Percentiles rank a stretch among this genome's conserved stretches.
Conservation (phyloP, 148 eudicot genomes). For the Polygonum aviculare region DNA sequence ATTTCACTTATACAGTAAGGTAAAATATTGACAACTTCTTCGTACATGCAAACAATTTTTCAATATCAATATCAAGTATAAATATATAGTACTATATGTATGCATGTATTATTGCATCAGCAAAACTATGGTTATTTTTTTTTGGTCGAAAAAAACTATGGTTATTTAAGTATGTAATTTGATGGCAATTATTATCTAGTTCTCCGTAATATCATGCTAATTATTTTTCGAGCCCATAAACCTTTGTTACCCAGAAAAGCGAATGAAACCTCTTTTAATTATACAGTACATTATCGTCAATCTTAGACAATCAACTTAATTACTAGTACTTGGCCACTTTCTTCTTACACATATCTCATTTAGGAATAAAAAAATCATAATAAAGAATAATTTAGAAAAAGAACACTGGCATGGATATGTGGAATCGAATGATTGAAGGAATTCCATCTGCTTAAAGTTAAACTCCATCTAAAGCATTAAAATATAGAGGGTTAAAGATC, state of each 20-base stretch:
- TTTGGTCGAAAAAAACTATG: too few relatives aligned
- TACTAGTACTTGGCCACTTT: background rate
- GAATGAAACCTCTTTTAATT: background rate
- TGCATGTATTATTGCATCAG: background rate
- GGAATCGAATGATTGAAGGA: too few relatives aligned
- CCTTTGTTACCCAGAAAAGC: background rate
- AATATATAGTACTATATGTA: background rate
- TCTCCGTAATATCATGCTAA: background rate
- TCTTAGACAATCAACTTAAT: background rate
- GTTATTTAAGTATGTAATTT: background rate
- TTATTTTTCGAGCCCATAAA: conserved; percentile 12
- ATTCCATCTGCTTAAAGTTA: too few relatives aligned
- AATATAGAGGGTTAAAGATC: too few relatives aligned
- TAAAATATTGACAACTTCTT: too few relatives aligned
- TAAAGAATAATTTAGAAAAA: background rate
- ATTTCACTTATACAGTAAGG: too few relatives aligned
- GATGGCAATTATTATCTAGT: background rate
- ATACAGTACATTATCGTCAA: background rate
- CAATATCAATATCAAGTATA: background rate
- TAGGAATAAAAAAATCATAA: background rate
- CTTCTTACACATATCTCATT: background rate
- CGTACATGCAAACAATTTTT: background rate
- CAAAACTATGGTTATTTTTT: background rate
- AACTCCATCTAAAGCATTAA: too few relatives aligned
- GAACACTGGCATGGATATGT: background rate